phyloP scores from a whole-genome alignment of 106 monocot genomes.

The Apostasia ramifera region DNA sequence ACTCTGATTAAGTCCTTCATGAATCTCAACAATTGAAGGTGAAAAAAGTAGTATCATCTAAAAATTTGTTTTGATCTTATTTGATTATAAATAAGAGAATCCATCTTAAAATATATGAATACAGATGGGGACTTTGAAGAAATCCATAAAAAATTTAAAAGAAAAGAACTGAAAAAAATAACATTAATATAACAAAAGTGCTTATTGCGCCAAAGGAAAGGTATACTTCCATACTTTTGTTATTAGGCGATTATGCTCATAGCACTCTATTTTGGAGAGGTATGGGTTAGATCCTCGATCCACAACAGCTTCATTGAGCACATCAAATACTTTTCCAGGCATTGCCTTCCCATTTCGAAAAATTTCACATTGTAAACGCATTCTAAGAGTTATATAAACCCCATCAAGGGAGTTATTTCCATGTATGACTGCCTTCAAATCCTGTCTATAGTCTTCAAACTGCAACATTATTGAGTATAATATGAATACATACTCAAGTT shows the following conservation, averaged over 20 bases:
- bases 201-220: background rate
- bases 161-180: background rate
- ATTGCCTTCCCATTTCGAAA: constrained; percentile 84
- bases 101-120: no score
- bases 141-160: background rate
- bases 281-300: constrained; percentile 99
- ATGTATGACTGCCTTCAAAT: constrained; percentile 85
- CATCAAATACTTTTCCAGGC: constrained; percentile 93
- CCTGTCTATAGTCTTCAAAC: constrained; percentile 75
- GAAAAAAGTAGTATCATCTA: no score
- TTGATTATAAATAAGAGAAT: no score
- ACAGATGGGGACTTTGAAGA: background rate
- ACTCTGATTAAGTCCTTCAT: no score
- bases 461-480: constrained; percentile 20
- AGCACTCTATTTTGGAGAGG: constrained; percentile 98
- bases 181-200: background rate
- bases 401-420: constrained; percentile 88
- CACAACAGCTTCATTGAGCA: constrained; percentile 96
- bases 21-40: no score
- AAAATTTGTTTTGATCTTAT: no score
- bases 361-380: constrained; percentile 91
- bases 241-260: constrained; percentile 86
- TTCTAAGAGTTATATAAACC: constrained; percentile 95
- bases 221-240: constrained; percentile 66
- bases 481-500: background rate